Base-by-base conservation (phyloP, 129 eudicot species). In the Dittrichia graveolens region DNA sequence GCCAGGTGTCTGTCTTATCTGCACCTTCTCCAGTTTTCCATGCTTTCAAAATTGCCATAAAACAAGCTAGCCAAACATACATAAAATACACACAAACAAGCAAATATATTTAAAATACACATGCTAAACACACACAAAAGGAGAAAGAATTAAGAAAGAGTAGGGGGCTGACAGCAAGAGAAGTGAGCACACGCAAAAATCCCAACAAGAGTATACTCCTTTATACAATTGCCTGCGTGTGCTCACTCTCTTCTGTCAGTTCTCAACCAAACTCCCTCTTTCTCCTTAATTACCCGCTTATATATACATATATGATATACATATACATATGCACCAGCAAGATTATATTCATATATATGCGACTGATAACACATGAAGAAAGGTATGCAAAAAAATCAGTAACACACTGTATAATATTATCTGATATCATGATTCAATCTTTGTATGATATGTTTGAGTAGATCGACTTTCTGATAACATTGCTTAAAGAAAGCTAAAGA, bases 171-270 rank as follows among this genome's bases (percentile, higher is more conserved):
- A 84, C 88, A 84, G 84, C 73, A 80, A 84, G 83, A 84, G 88
- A 72, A 77, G 85, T 80, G 88, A 84, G 88, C 88, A 84, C 85
- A 84, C 83, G 78, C 80, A 72, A 53, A 69, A 64, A 34, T 67
- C 45, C 13, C 43, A 71, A 72, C 78, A 76, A 76, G 45, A 13
- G 72, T 72, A 76, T 76, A 80, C 73, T 79, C 63, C 65, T 55
- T 78, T 84, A 80, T 71, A 84, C 78, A 68, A 48, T 52, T 62
- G 85, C 57, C 69, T 79, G 75, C 87, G 78, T 80, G 78, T 80
- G 76, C 88, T 84, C 88, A 76, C 85, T 80, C 88, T 84, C 79
- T 84, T 77, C 83, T 83, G 84, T 80, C 88, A 83, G 72, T 37
- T 75, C 57, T 66, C 80, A 39, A 73, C 82, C 82, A 53, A 52